Conservation (phyloP, 108 stramenopile species). For the Pseudonitzschia delicatissima region DNA sequence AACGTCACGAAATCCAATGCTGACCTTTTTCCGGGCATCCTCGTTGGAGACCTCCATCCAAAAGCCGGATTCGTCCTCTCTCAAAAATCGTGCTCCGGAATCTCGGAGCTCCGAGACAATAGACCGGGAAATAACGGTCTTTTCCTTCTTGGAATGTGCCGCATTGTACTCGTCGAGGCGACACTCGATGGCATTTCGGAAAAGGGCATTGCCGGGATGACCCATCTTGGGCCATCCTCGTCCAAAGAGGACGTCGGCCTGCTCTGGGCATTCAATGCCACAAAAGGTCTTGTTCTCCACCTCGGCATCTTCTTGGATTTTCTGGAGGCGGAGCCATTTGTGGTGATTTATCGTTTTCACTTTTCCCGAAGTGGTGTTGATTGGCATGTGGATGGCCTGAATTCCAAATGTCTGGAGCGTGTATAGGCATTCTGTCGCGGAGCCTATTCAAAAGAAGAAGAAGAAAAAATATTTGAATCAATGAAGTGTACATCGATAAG, state of each 20-base stretch:
- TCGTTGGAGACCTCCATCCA: conserved; percentile 26
- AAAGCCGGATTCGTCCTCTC: neutral
- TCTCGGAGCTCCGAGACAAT: conserved; percentile 15
- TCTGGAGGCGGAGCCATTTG: neutral
- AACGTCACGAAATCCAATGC: conserved; percentile 18
- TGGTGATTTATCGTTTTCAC: neutral
- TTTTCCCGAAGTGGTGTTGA: conserved; percentile 4
- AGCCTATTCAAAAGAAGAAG: neutral
- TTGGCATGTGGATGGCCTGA: conserved; percentile 12
- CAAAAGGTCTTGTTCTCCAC: neutral
- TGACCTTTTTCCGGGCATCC: conserved; percentile 22
- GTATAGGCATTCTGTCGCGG: conserved; percentile 12
- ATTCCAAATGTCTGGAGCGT: conserved; percentile 21
- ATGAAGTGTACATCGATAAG: neutral
- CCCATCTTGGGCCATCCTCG: conserved; percentile 21
- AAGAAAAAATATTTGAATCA: neutral
- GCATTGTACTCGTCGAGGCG: conserved; percentile 1
- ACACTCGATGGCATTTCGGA: conserved; percentile 10
- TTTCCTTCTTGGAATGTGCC: neutral
- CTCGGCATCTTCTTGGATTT: neutral
- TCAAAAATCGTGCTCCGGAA: conserved; percentile 18
- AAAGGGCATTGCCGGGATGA: conserved; percentile 31
- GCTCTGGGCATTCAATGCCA: conserved; percentile 11
- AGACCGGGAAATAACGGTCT: conserved; percentile 12
- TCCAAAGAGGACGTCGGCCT: conserved; percentile 28